phyloP scores from a whole-genome alignment of 176 grass and related monocot genomes.

The Aegilops umbellulata region DNA sequence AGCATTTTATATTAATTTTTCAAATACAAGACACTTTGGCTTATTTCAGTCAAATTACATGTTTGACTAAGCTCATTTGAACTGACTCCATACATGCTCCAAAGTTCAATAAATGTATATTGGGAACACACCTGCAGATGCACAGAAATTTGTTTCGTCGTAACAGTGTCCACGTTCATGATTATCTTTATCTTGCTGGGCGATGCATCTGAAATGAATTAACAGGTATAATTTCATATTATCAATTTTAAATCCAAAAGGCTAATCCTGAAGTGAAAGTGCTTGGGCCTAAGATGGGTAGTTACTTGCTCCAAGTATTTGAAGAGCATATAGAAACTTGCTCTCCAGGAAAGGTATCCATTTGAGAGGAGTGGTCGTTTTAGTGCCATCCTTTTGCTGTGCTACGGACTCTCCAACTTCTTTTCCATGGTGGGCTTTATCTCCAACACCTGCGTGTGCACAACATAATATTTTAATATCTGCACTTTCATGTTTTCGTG shows the following conservation, averaged over 20 bases:
- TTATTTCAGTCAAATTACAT: not conserved
- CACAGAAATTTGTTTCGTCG: constrained; percentile 20
- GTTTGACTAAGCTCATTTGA: not conserved
- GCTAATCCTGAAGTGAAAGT: not conserved
- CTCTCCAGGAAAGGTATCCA: constrained; percentile 33
- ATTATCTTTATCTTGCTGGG: constrained; percentile 24
- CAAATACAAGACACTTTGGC: not conserved
- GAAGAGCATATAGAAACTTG: constrained; percentile 26
- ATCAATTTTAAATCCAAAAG: not conserved
- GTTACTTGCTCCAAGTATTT: constrained; percentile 36
- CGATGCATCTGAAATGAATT: constrained; percentile 19
- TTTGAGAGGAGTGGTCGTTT: not conserved
- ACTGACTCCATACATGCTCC: not conserved
- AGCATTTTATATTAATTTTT: not conserved
- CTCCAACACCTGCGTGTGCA: not conserved
- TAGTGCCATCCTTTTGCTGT: not conserved
- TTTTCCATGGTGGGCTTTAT: not conserved
- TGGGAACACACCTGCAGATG: constrained; percentile 27
- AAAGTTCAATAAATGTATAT: not conserved
- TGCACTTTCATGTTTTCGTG: not conserved
- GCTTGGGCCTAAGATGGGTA: not conserved
- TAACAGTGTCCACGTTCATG: constrained; percentile 17
- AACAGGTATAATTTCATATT: not conserved
- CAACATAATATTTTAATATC: not conserved
- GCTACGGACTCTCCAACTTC: not conserved